Conservation (phyloP, 2,329 filamentous ascomycete genomes). For the Thelonectria rubi region DNA sequence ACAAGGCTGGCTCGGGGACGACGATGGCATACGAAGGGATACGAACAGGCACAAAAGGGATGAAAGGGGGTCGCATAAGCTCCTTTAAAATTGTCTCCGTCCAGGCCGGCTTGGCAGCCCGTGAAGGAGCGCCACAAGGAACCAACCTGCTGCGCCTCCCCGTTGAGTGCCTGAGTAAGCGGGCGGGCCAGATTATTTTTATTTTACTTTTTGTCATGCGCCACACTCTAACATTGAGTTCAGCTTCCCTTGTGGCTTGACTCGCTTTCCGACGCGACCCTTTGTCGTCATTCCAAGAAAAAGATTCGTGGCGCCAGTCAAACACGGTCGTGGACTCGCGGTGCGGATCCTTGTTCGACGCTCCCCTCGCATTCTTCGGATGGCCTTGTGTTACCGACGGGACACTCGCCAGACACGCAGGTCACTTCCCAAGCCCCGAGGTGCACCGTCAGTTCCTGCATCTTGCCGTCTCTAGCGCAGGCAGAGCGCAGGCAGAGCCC, state of each 20-base stretch:
- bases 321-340: not conserved
- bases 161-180: slow-evolving; percentile 10
- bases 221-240: not conserved
- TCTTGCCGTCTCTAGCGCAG: slow-evolving; percentile 1
- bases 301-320: slow-evolving; percentile 4
- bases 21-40: not conserved
- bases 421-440: not conserved
- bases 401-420: slow-evolving; percentile 2
- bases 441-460: slow-evolving; percentile 1
- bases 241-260: slow-evolving; percentile 7
- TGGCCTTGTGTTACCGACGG: slow-evolving; percentile 7
- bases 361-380: not conserved
- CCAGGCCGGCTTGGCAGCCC: slow-evolving; percentile 13
- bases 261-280: slow-evolving; percentile 1
- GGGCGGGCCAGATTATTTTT: not conserved
- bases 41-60: not conserved
- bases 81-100: slow-evolving; percentile 22
- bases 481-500: slow-evolving; percentile 5
- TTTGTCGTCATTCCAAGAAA: not conserved
- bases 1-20: not conserved
- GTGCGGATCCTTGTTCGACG: not conserved
- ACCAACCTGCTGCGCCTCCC: slow-evolving; percentile 22
- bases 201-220: too few relatives aligned
- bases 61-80: slow-evolving; percentile 20
- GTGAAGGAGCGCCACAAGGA: slow-evolving; percentile 28